Conservation (phyloP, 352 stramenopile species). For the Phytopythium sindhum region DNA sequence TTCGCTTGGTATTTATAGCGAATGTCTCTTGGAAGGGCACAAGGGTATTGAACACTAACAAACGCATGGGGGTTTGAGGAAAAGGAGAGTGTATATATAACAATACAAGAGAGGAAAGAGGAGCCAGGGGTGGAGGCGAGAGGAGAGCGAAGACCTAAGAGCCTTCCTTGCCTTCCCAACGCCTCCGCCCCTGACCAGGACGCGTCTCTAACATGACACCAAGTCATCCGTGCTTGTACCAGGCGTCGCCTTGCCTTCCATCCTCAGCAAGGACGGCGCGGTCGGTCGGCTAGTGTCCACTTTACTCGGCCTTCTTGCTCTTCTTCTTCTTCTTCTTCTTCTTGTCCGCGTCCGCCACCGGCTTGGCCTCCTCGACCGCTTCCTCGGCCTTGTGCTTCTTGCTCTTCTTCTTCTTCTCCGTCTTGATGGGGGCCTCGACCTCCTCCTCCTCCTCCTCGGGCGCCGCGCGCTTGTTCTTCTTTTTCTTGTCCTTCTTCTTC, state of each 20-base stretch:
- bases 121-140: background rate
- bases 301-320: constrained; percentile 74
- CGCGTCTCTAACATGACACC: constrained; percentile 9
- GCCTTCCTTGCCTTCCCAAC: too few species aligned
- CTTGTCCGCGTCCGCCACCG: constrained; percentile 36
- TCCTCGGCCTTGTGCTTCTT: constrained; percentile 29
- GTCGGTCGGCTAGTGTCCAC: constrained; percentile 10
- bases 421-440: constrained; percentile 56
- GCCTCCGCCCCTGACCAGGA: background rate
- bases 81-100: constrained; percentile 6
- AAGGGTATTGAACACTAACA: background rate
- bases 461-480: constrained; percentile 77
- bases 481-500: constrained; percentile 78
- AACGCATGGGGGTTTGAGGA: background rate
- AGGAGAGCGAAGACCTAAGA: background rate
- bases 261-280: background rate
- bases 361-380: constrained; percentile 15
- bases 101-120: constrained; percentile 7
- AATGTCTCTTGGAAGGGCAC: background rate
- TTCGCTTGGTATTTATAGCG: background rate
- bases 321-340: constrained; percentile 83
- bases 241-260: background rate
- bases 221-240: constrained; percentile 3
- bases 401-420: constrained; percentile 43
- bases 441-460: constrained; percentile 60